Evolutionary conservation across 805 yeast species (phyloP).

Genomic region (Kodamaea laetipori): DNA sequence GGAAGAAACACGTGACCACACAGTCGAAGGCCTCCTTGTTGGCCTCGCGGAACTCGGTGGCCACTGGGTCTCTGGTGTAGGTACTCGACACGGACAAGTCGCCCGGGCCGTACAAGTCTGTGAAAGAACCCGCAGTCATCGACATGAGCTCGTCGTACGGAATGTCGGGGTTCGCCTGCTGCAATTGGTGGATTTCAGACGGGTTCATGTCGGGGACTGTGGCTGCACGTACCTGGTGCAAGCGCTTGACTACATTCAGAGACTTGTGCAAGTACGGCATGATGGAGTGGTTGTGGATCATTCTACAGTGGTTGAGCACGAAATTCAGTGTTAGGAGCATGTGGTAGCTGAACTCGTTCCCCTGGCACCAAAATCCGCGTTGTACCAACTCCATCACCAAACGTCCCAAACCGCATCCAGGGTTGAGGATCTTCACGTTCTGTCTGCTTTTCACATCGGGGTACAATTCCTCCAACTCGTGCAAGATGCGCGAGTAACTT

Average conservation of each 20-base stretch:
- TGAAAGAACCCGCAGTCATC: constrained; percentile 73
- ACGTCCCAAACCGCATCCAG: constrained; percentile 68
- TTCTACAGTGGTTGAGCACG: constrained; percentile 49
- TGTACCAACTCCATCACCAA: constrained; percentile 56
- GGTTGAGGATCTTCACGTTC: constrained; percentile 50
- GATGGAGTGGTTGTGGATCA: constrained; percentile 42
- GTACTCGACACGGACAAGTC: constrained; percentile 35
- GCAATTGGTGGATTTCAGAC: constrained; percentile 32
- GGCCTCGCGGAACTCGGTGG: constrained; percentile 42
- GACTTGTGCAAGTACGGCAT: constrained; percentile 59
- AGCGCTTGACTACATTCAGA: constrained; percentile 47
- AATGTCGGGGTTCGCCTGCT: constrained; percentile 37
- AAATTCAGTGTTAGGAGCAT: constrained; percentile 61
- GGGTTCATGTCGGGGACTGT: constrained; percentile 57
- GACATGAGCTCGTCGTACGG: constrained; percentile 59
- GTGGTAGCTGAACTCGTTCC: constrained; percentile 66
- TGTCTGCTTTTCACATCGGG: constrained; percentile 42
- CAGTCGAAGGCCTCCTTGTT: constrained; percentile 46
- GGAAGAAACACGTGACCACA: constrained; percentile 57
- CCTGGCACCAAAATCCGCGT: constrained; percentile 62
- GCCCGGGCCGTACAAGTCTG: constrained; percentile 63
- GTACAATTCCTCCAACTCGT: constrained; percentile 33
- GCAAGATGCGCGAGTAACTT: constrained; percentile 42
- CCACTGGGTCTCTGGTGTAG: constrained; percentile 39
- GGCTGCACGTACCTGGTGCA: constrained; percentile 52